Conservation (phyloP, 73 alveolate species). For the Paramecium caudatum region DNA sequence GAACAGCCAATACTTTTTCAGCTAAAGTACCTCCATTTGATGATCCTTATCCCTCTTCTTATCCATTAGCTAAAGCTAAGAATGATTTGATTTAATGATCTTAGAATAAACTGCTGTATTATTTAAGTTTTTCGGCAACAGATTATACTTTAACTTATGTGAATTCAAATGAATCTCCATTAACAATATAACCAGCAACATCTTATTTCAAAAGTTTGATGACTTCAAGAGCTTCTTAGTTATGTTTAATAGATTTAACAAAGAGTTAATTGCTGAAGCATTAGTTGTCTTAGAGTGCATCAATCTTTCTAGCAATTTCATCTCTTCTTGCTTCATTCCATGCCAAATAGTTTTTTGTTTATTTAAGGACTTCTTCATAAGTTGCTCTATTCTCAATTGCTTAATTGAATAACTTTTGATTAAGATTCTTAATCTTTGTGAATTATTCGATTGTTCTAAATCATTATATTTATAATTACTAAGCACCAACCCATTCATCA, state of each 20-base stretch:
- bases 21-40: conserved; percentile 31
- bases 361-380: conserved; percentile 15
- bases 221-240: conserved; percentile 52
- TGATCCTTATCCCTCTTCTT: conserved; percentile 48
- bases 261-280: conserved; percentile 49
- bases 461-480: background rate
- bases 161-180: conserved; percentile 69
- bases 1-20: conserved; percentile 47
- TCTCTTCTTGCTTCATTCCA: conserved; percentile 70
- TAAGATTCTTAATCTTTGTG: conserved; percentile 32
- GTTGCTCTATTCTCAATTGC: conserved; percentile 8
- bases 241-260: conserved; percentile 59
- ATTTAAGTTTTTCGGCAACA: conserved; percentile 53
- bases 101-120: conserved; percentile 61
- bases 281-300: conserved; percentile 35
- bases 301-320: conserved; percentile 67
- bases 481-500: conserved; percentile 54
- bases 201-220: conserved; percentile 66
- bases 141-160: conserved; percentile 61
- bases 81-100: conserved; percentile 69
- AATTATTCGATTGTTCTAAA: conserved; percentile 64
- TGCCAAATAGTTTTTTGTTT: conserved; percentile 63
- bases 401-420: conserved; percentile 46
- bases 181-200: conserved; percentile 62
- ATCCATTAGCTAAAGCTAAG: conserved; percentile 55